Evolutionary conservation across 2,329 filamentous ascomycete genomes (phyloP).

Genomic region (Hymenoscyphus scutula): DNA sequence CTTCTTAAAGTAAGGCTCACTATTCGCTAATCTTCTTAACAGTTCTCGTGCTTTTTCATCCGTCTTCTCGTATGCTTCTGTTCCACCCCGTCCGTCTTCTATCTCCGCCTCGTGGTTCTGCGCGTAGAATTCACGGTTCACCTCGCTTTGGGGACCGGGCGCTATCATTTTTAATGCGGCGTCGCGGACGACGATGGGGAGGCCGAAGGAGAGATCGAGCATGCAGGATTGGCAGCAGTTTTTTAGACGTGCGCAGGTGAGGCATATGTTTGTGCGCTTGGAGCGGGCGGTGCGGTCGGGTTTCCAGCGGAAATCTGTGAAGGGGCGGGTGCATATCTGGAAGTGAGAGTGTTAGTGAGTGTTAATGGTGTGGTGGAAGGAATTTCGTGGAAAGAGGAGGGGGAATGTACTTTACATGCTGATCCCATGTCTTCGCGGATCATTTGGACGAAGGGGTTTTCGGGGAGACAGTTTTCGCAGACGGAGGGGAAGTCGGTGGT

Average conservation of each 20-base stretch:
- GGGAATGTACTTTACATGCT: constrained; percentile 46
- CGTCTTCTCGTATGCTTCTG: constrained; percentile 93
- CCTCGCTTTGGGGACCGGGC: constrained; percentile 83
- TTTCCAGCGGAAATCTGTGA: constrained; percentile 94
- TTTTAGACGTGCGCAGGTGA: constrained; percentile 94
- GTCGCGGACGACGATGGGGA: constrained; percentile 92
- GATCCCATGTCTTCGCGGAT: constrained; percentile 95
- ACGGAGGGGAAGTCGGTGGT: constrained; percentile 86
- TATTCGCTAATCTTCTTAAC: constrained; percentile 78
- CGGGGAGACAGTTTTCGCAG: constrained; percentile 88
- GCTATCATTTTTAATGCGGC: constrained; percentile 97
- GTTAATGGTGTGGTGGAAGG: background rate
- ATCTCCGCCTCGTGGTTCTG: constrained; percentile 96
- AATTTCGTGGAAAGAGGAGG: too few relatives aligned
- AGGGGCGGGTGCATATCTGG: constrained; percentile 79
- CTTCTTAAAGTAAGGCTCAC: constrained; percentile 93
- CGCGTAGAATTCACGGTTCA: constrained; percentile 96
- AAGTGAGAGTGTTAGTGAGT: background rate
- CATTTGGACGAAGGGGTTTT: constrained; percentile 99
- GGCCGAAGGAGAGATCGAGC: constrained; percentile 92
- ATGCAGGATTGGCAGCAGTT: constrained; percentile 99
- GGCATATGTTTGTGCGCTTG: constrained; percentile 91
- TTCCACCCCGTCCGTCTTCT: constrained; percentile 80
- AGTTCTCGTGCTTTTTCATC: constrained; percentile 95
- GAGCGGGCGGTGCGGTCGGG: constrained; percentile 86